A percentile compares a stretch with the other conserved stretches of the same genome.
Evolutionary conservation across 257 asterid species (phyloP).

Genomic region (Rauvolfia tetraphylla): DNA sequence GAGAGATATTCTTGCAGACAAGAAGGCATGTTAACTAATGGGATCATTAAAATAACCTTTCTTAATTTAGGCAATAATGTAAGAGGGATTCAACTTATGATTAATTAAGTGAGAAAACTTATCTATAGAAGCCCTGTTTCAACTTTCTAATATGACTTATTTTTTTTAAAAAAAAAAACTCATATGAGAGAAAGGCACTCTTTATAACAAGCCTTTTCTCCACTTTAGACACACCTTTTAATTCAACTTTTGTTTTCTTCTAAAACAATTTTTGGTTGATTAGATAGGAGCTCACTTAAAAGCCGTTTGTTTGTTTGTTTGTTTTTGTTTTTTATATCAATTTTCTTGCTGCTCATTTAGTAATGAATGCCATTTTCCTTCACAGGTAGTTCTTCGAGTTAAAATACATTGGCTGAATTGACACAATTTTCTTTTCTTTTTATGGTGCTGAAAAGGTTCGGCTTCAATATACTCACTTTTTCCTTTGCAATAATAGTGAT

Average conservation of each 20-base stretch:
- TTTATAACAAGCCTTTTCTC: not conserved
- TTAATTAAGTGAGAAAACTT: constrained; percentile 10
- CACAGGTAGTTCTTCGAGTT: not conserved
- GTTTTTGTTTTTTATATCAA: not conserved
- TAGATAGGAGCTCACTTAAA: constrained; percentile 17
- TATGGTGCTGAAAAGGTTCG: too few species aligned
- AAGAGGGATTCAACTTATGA: too few species aligned
- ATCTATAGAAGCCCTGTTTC: constrained; percentile 29
- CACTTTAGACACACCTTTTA: constrained; percentile 18
- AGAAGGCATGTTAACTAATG: constrained; percentile 40
- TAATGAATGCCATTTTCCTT: not conserved
- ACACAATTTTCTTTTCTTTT: too few species aligned
- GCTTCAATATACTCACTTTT: too few species aligned
- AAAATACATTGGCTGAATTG: too few species aligned
- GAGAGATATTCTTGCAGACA: constrained; percentile 36
- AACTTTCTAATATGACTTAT: constrained; percentile 24
- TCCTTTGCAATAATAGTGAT: too few species aligned
- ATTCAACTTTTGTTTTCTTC: constrained; percentile 18
- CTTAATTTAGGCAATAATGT: not conserved
- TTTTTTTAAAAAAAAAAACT: not conserved
- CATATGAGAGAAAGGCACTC: not conserved
- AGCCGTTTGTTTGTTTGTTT: constrained; percentile 1
- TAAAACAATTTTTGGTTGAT: constrained; percentile 18
- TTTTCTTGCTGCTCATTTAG: not conserved
- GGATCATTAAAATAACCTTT: constrained; percentile 42